These are phyloP conservation scores for Mucor lusitanicus DNA, from an alignment of 371 early-diverging fungal species.

Conservation along the genomic window DNA sequence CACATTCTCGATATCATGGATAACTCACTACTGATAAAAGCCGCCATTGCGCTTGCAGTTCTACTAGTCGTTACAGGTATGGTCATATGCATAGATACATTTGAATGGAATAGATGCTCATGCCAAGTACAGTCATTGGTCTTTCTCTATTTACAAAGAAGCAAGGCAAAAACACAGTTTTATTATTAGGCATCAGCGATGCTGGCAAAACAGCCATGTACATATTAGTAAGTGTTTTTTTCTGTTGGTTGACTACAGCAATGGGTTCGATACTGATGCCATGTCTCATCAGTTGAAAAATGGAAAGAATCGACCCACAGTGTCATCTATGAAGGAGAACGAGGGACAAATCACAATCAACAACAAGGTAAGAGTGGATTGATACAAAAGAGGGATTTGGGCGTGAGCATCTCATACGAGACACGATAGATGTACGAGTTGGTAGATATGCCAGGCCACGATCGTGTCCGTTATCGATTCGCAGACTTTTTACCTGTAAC, in stretches of 20 bases:
- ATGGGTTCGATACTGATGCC: not conserved
- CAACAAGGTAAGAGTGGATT: conserved; percentile 34
- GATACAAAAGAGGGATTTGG: not conserved
- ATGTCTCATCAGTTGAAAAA: conserved; percentile 41
- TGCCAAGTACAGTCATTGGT: conserved; percentile 3
- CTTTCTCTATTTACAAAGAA: conserved; percentile 31
- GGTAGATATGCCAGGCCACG: conserved; percentile 92
- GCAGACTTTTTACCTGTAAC: conserved; percentile 70
- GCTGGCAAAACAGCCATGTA: conserved; percentile 69
- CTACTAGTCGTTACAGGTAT: conserved; percentile 16
- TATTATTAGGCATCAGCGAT: conserved; percentile 61
- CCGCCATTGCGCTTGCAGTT: conserved; percentile 7
- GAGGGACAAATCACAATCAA: conserved; percentile 51
- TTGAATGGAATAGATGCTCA: not conserved
- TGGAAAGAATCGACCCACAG: conserved; percentile 54
- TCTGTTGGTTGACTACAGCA: not conserved
- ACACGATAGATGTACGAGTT: conserved; percentile 48
- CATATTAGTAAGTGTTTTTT: conserved; percentile 35
- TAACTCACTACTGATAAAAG: conserved; percentile 14
- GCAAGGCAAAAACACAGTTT: conserved; percentile 39
- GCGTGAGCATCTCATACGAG: not conserved
- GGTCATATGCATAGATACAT: not conserved
- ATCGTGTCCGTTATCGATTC: conserved; percentile 76
- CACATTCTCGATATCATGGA: conserved; percentile 5
- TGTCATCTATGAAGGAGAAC: conserved; percentile 79